phyloP scores from a whole-genome alignment of 2,329 filamentous ascomycete species.

The Neofusicoccum parvum region DNA sequence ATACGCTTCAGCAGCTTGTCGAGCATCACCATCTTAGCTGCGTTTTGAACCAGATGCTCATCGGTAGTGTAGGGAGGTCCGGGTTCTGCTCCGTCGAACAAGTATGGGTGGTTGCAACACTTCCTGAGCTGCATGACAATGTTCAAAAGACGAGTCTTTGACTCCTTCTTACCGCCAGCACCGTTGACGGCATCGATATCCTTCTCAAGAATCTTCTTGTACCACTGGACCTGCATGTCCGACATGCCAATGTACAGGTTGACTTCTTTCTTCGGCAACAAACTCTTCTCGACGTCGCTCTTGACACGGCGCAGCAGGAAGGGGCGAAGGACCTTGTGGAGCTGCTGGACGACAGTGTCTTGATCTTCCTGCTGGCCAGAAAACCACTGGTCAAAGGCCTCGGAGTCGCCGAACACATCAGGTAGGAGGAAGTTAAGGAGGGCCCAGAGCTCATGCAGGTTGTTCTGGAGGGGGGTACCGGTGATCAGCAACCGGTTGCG shows the following conservation, averaged over 20 bases:
- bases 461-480: conserved; percentile 95
- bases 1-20: conserved; percentile 87
- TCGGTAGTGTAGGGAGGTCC: conserved; percentile 98
- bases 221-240: conserved; percentile 99
- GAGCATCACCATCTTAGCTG: conserved; percentile 96
- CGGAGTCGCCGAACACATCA: conserved; percentile 94
- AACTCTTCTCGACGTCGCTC: conserved; percentile 95
- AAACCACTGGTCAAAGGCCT: conserved; percentile 98
- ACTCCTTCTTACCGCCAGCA: conserved; percentile 92
- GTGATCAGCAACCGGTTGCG: conserved; percentile 94
- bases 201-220: conserved; percentile 97
- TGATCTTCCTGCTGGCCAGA: conserved; percentile 87
- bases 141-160: conserved; percentile 93
- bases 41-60: conserved; percentile 89
- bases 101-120: conserved; percentile 97
- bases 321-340: conserved; percentile 88
- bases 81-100: conserved; percentile 96
- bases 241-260: conserved; percentile 98
- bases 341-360: conserved; percentile 92
- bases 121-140: conserved; percentile 99
- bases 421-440: conserved; percentile 96
- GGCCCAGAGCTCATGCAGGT: conserved; percentile 96
- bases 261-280: conserved; percentile 95
- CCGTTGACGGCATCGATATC: conserved; percentile 99
- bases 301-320: conserved; percentile 96